A percentile compares a stretch with the other conserved stretches of the same genome.
These are phyloP conservation scores for Nicotiana benthamiana DNA, from an alignment of 257 asterid genomes.

Conservation along the genomic window DNA sequence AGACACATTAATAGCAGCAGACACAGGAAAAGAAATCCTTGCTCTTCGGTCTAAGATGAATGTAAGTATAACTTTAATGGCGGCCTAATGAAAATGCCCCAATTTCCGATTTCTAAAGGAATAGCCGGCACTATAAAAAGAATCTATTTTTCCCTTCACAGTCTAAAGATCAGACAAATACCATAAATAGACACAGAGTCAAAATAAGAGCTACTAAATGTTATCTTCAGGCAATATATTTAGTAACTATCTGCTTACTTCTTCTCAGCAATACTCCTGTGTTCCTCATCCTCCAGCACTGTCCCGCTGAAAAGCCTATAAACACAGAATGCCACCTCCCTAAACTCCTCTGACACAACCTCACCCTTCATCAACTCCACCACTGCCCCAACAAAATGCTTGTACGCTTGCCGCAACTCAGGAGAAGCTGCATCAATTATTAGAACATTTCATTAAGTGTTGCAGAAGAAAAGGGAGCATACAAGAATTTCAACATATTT, in stretches of 20 bases:
- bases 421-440: slow-evolving; percentile 47
- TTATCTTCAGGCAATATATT: neutral
- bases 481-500: neutral
- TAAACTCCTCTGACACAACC: slow-evolving; percentile 80
- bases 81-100: too few species aligned
- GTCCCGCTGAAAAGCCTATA: slow-evolving; percentile 45
- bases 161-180: neutral
- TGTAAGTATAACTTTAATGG: too few species aligned
- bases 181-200: neutral
- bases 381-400: slow-evolving; percentile 58
- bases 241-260: slow-evolving; percentile 26
- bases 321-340: slow-evolving; percentile 65
- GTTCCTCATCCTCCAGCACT: slow-evolving; percentile 37
- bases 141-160: neutral
- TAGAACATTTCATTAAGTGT: neutral
- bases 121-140: too few species aligned
- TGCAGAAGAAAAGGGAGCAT: neutral
- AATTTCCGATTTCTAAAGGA: too few species aligned
- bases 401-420: slow-evolving; percentile 69
- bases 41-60: too few species aligned
- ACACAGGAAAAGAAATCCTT: too few species aligned
- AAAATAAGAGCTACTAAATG: neutral
- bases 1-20: too few species aligned
- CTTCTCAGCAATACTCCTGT: slow-evolving; percentile 37
- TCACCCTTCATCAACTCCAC: slow-evolving; percentile 79